These are phyloP conservation scores for Pholiota microspora DNA, from an alignment of 768 basidiomycete species.

Conservation along the genomic window DNA sequence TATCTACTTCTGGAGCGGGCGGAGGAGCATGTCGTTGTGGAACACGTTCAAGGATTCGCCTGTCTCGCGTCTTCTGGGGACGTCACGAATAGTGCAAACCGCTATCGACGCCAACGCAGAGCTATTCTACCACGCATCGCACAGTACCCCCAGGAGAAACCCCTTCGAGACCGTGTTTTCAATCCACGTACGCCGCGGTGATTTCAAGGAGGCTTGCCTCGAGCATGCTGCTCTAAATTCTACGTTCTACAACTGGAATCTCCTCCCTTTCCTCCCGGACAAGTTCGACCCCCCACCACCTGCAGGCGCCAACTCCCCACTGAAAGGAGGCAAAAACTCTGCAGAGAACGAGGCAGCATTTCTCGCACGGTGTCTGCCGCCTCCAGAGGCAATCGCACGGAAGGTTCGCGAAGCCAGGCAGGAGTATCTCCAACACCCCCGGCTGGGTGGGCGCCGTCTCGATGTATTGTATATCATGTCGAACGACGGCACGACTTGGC, in stretches of 20 bases:
- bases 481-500: constrained; percentile 47
- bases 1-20: constrained; percentile 41
- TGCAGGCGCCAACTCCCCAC: constrained; percentile 6
- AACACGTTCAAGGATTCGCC: constrained; percentile 40
- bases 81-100: constrained; percentile 41
- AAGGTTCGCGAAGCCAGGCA: constrained; percentile 36
- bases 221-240: constrained; percentile 40
- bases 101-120: constrained; percentile 42
- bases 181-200: constrained; percentile 52
- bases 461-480: constrained; percentile 50
- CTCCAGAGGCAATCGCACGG: constrained; percentile 35
- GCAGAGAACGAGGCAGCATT: constrained; percentile 38
- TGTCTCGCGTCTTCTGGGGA: constrained; percentile 37
- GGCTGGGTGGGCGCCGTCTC: constrained; percentile 25
- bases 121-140: constrained; percentile 30
- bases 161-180: constrained; percentile 47
- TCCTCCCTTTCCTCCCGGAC: constrained; percentile 45
- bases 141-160: constrained; percentile 16
- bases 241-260: constrained; percentile 50
- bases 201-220: constrained; percentile 43
- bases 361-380: constrained; percentile 45
- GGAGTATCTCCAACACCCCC: constrained; percentile 39
- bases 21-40: constrained; percentile 42
- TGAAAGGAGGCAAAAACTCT: constrained; percentile 34
- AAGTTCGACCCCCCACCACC: constrained; percentile 35